A percentile compares a stretch with the other conserved stretches of the same genome.
Conservation (phyloP, 75 land plant species). For the Cunninghamia lanceolata region DNA sequence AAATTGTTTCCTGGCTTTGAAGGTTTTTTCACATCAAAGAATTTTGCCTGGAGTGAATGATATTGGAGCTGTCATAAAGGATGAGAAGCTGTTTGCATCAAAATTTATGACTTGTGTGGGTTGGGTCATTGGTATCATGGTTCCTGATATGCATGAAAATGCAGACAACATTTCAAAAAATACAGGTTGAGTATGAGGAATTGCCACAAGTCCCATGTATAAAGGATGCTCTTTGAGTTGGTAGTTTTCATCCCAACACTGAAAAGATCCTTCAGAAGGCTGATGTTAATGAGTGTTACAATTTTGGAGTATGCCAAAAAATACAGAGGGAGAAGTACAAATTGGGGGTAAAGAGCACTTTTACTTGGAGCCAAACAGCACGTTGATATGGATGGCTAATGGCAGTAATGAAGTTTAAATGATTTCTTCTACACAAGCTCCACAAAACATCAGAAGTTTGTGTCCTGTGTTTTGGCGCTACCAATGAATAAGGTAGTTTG, state of each 20-base stretch:
- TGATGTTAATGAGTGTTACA: constrained; percentile 73
- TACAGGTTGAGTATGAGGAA: constrained; percentile 81
- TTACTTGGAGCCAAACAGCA: constrained; percentile 83
- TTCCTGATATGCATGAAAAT: constrained; percentile 90
- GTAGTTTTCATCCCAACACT: too few species aligned
- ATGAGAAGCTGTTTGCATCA: too few species aligned
- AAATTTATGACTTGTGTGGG: too few species aligned
- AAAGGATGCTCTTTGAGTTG: constrained; percentile 68
- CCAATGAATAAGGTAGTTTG: constrained; percentile 94
- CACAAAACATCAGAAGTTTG: constrained; percentile 86
- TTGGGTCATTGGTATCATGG: constrained; percentile 92
- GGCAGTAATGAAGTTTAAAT: constrained; percentile 91
- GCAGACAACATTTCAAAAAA: constrained; percentile 78
- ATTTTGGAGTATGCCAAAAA: constrained; percentile 48
- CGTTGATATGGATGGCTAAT: constrained; percentile 82
- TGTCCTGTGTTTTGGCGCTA: constrained; percentile 77
- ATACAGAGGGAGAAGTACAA: constrained; percentile 85
- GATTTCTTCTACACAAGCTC: constrained; percentile 96
- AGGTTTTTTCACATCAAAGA: too few species aligned
- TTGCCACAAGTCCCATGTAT: constrained; percentile 81
- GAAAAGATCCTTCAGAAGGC: constrained; percentile 64
- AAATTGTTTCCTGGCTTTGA: too few species aligned
- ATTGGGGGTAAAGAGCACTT: constrained; percentile 98
- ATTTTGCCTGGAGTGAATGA: too few species aligned
- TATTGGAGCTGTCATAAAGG: too few species aligned